Evolutionary conservation across 2,329 filamentous ascomycete species (phyloP).

Genomic region (Sporothrix globosa): DNA sequence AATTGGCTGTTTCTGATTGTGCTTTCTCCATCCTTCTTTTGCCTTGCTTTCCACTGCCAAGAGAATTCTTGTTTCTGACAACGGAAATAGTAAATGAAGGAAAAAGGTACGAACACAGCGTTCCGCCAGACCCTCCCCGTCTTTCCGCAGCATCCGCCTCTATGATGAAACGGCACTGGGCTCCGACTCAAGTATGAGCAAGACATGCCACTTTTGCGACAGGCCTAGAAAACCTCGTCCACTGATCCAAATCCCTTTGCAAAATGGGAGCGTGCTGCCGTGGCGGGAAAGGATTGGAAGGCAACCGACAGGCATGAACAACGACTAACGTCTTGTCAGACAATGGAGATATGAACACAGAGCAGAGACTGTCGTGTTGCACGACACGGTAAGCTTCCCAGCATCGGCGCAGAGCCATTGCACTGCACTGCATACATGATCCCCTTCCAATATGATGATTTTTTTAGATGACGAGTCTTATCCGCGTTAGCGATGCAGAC

Average conservation of each 20-base stretch:
- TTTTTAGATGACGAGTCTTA: slow-evolving; percentile 79
- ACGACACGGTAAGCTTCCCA: slow-evolving; percentile 31
- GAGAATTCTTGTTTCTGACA: slow-evolving; percentile 1
- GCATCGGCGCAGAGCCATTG: neutral
- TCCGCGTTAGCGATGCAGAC: slow-evolving; percentile 72
- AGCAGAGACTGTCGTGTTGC: neutral
- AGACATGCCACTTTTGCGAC: slow-evolving; percentile 87
- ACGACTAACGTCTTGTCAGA: slow-evolving; percentile 30
- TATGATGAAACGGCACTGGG: slow-evolving; percentile 97
- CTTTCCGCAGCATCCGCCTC: slow-evolving; percentile 39
- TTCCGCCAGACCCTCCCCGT: neutral
- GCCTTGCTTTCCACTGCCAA: neutral
- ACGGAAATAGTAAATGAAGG: neutral
- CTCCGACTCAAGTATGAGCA: slow-evolving; percentile 80
- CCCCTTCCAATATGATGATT: slow-evolving; percentile 51
- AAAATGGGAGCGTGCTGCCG: slow-evolving; percentile 22
- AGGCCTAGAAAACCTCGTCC: slow-evolving; percentile 99
- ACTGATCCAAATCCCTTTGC: slow-evolving; percentile 65
- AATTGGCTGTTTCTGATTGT: slow-evolving; percentile 83
- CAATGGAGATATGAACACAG: neutral
- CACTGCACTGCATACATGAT: neutral
- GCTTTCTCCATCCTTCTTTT: slow-evolving; percentile 3
- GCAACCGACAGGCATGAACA: neutral
- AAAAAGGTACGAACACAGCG: slow-evolving; percentile 25
- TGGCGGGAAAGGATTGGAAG: neutral